phyloP scores from a whole-genome alignment of 768 basidiomycete species.

The Mycena galericulata region DNA sequence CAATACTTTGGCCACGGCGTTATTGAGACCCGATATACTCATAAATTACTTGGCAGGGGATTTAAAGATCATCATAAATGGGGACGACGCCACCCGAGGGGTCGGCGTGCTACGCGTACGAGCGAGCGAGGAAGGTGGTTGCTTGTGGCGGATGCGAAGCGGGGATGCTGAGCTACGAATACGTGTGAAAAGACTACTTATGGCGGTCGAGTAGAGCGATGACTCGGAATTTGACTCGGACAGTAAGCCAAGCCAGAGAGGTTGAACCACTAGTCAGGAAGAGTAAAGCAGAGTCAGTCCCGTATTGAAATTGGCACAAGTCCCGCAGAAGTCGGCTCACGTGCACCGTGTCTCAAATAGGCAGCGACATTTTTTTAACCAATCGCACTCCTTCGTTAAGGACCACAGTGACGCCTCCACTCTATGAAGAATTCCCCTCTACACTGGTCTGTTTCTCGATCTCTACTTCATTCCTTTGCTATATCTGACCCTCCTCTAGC shows the following conservation, averaged over 20 bases:
- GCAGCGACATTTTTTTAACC: too few relatives aligned
- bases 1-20: constrained; percentile 20
- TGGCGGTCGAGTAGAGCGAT: constrained; percentile 12
- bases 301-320: too few relatives aligned
- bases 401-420: too few relatives aligned
- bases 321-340: too few relatives aligned
- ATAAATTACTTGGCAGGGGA: constrained; percentile 60
- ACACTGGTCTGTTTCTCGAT: constrained; percentile 22
- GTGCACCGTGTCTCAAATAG: too few relatives aligned
- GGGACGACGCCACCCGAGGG: constrained; percentile 32
- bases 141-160: constrained; percentile 78
- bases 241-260: constrained; percentile 19
- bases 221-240: not conserved
- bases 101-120: constrained; percentile 65
- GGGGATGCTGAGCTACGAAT: constrained; percentile 56
- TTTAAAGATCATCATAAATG: constrained; percentile 66
- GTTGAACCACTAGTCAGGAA: constrained; percentile 12
- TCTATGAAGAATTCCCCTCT: constrained; percentile 14
- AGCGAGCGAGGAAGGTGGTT: constrained; percentile 76
- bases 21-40: constrained; percentile 31
- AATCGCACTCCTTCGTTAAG: too few relatives aligned
- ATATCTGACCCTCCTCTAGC: constrained; percentile 44
- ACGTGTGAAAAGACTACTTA: constrained; percentile 50
- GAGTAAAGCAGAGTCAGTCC: not conserved
- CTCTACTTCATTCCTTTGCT: constrained; percentile 20